Conservation (phyloP, 495 filamentous ascomycete genomes). For the Neurospora tetrasperma region DNA sequence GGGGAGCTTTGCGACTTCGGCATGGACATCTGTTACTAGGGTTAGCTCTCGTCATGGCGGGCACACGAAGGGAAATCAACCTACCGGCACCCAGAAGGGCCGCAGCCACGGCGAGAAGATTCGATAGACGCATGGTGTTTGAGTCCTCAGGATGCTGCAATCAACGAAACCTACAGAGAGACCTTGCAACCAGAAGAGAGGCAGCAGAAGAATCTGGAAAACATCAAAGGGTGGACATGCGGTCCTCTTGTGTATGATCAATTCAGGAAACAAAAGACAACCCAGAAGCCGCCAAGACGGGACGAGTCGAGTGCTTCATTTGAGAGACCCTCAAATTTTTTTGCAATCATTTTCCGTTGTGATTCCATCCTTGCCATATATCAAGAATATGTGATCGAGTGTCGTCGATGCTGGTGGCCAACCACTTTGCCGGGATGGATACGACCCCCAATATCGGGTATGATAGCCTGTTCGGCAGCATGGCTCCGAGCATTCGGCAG, state of each 20-base stretch:
- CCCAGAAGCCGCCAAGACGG: constrained; percentile 4
- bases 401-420: not conserved
- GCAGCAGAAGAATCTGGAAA: not conserved
- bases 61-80: not conserved
- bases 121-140: constrained; percentile 18
- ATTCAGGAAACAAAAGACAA: not conserved
- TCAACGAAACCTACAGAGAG: not conserved
- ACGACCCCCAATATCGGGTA: constrained; percentile 9
- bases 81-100: constrained; percentile 21
- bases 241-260: not conserved
- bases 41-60: not conserved
- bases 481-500: constrained; percentile 11
- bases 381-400: not conserved
- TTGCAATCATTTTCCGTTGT: not conserved
- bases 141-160: not conserved
- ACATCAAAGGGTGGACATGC: not conserved
- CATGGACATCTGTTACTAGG: constrained; percentile 1
- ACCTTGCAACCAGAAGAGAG: not conserved
- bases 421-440: constrained; percentile 8
- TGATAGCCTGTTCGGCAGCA: constrained; percentile 23
- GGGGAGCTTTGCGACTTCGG: constrained; percentile 16
- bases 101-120: constrained; percentile 5
- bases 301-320: constrained; percentile 1
- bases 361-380: not conserved
- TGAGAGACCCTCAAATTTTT: too few relatives aligned